A percentile compares a stretch with the other conserved stretches of the same genome.
These are phyloP conservation scores for Rhytidiadelphus loreus DNA, from an alignment of 225 moss, liverwort and hornwort species.

Conservation along the genomic window DNA sequence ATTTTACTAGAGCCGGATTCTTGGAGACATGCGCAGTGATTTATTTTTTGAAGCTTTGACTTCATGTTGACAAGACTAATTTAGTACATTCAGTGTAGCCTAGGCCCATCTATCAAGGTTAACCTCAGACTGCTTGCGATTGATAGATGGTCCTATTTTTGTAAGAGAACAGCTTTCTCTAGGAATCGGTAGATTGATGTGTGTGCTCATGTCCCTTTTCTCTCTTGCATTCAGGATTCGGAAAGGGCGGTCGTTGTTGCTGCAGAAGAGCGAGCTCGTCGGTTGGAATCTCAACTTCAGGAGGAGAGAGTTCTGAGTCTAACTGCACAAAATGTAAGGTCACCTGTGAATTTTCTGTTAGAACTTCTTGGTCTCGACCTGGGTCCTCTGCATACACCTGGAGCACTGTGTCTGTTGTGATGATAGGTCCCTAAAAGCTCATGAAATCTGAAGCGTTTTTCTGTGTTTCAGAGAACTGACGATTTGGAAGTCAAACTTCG, in stretches of 20 bases:
- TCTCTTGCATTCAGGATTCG: conserved; percentile 39
- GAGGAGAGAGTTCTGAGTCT: conserved; percentile 55
- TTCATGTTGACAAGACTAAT: neutral
- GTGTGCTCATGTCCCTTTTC: neutral
- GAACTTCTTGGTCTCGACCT: neutral
- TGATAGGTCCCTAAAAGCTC: neutral
- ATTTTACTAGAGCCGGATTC: neutral
- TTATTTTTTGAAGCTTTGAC: neutral
- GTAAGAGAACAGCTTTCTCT: neutral
- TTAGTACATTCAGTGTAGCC: neutral
- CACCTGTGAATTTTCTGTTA: neutral
- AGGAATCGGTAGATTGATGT: neutral
- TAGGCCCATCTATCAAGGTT: too few relatives aligned
- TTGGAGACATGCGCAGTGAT: neutral
- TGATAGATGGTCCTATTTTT: neutral
- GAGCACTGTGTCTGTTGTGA: neutral
- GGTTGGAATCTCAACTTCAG: conserved; percentile 69
- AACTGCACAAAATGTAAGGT: conserved; percentile 48
- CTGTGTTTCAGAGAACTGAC: conserved; percentile 37
- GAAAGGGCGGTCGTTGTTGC: conserved; percentile 65
- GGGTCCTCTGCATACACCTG: neutral
- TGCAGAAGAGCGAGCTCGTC: conserved; percentile 71
- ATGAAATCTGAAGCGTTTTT: neutral
- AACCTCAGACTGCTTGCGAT: neutral
- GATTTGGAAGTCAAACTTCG: conserved; percentile 55